Conservation (phyloP, 768 basidiomycete species). For the Mrakia blollopis region DNA sequence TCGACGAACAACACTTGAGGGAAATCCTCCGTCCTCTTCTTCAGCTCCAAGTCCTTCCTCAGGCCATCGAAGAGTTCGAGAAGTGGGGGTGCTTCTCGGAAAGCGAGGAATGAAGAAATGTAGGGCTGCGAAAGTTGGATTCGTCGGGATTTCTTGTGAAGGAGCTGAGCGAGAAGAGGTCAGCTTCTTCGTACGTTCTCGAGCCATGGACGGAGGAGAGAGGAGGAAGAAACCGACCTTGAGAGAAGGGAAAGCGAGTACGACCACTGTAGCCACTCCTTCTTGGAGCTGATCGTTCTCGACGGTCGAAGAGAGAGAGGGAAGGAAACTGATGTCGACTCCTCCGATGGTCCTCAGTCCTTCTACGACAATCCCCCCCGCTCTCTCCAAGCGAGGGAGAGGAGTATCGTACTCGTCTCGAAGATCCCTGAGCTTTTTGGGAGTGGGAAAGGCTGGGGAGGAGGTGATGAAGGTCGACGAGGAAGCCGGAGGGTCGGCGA, state of each 20-base stretch:
- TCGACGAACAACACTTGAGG: slow-evolving; percentile 15
- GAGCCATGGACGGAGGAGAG: neutral
- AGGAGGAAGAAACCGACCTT: neutral
- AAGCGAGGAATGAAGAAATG: slow-evolving; percentile 17
- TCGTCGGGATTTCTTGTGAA: neutral
- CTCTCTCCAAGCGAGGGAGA: neutral
- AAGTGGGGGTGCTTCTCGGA: slow-evolving; percentile 1
- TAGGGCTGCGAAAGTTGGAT: slow-evolving; percentile 13
- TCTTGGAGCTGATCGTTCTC: neutral
- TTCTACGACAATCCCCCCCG: neutral
- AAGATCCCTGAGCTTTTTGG: too few species aligned
- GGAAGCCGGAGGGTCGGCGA: neutral
- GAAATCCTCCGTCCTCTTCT: neutral
- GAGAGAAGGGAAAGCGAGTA: neutral
- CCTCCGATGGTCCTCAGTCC: neutral
- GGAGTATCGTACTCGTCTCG: neutral
- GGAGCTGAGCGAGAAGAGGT: neutral
- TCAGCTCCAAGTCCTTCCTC: neutral
- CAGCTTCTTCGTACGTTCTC: neutral
- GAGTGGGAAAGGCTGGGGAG: neutral
- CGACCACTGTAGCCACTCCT: slow-evolving; percentile 3
- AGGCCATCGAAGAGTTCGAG: neutral
- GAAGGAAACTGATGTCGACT: slow-evolving; percentile 14
- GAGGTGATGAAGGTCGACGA: neutral
- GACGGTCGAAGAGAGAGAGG: neutral